Conservation (phyloP, 768 basidiomycete species). For the Mycena epipterygia region DNA sequence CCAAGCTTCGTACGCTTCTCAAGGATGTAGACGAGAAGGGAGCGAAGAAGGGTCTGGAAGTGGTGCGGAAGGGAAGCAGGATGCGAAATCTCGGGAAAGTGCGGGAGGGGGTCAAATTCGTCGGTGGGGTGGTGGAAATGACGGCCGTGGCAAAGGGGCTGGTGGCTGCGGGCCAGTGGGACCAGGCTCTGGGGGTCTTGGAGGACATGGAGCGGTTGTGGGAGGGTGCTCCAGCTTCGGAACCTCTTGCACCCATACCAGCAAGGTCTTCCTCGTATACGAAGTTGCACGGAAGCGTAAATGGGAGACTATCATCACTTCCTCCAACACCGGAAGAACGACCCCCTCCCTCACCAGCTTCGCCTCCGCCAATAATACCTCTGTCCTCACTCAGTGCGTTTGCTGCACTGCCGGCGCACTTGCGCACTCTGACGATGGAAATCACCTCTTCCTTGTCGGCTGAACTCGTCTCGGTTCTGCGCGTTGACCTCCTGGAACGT, state of each 20-base stretch:
- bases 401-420: constrained; percentile 78
- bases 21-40: constrained; percentile 81
- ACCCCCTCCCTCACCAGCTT: constrained; percentile 30
- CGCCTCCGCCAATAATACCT: constrained; percentile 54
- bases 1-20: constrained; percentile 77
- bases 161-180: constrained; percentile 91
- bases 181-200: constrained; percentile 83
- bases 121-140: constrained; percentile 84
- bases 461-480: constrained; percentile 82
- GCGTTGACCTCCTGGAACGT: constrained; percentile 73
- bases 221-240: constrained; percentile 44
- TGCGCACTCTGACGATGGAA: constrained; percentile 79
- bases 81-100: constrained; percentile 73
- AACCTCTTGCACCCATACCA: constrained; percentile 12
- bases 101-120: constrained; percentile 70
- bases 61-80: constrained; percentile 75
- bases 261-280: constrained; percentile 20
- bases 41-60: constrained; percentile 83
- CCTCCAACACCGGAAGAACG: constrained; percentile 56
- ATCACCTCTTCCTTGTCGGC: constrained; percentile 83
- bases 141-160: constrained; percentile 76
- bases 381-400: constrained; percentile 82
- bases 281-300: constrained; percentile 19
- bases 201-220: constrained; percentile 76
- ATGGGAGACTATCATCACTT: constrained; percentile 45